Evolutionary conservation across 352 stramenopile genomes (phyloP).

Genomic region (Pythium plurisporium): DNA sequence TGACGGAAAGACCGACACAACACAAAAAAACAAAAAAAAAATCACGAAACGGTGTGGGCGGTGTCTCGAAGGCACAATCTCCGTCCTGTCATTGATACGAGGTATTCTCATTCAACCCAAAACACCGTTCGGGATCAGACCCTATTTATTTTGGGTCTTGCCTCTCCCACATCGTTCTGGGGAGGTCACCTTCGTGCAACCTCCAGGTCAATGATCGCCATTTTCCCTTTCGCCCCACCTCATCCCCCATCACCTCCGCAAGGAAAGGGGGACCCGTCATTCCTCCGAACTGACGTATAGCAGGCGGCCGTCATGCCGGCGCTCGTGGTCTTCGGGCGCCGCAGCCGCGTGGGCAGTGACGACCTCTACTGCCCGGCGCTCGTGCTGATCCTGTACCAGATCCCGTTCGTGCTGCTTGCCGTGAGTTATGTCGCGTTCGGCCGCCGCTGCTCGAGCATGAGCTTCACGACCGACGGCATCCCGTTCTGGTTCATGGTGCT

Average conservation of each 20-base stretch:
- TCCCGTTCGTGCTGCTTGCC: constrained; percentile 59
- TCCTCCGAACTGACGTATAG: background rate
- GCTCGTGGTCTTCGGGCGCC: constrained; percentile 78
- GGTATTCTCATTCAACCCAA: constrained; percentile 6
- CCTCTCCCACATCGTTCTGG: constrained; percentile 1
- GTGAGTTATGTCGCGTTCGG: constrained; percentile 62
- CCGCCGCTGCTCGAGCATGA: constrained; percentile 60
- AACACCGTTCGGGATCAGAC: constrained; percentile 4
- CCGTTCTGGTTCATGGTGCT: constrained; percentile 79
- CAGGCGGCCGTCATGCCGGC: constrained; percentile 46
- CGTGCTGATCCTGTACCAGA: constrained; percentile 71
- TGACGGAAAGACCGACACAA: too few species aligned
- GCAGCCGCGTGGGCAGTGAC: constrained; percentile 80
- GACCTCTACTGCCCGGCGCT: constrained; percentile 82
- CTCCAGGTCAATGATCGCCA: too few species aligned
- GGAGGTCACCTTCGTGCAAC: background rate
- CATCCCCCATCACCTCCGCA: too few species aligned
- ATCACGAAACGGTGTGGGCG: background rate
- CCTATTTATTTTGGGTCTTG: constrained; percentile 17
- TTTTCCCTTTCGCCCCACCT: too few species aligned
- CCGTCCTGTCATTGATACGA: background rate
- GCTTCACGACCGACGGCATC: constrained; percentile 48
- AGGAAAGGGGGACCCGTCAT: too few species aligned
- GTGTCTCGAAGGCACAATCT: background rate
- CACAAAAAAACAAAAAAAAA: background rate